Evolutionary conservation across 805 yeast species (phyloP).

Genomic region (Starmerella apicola): DNA sequence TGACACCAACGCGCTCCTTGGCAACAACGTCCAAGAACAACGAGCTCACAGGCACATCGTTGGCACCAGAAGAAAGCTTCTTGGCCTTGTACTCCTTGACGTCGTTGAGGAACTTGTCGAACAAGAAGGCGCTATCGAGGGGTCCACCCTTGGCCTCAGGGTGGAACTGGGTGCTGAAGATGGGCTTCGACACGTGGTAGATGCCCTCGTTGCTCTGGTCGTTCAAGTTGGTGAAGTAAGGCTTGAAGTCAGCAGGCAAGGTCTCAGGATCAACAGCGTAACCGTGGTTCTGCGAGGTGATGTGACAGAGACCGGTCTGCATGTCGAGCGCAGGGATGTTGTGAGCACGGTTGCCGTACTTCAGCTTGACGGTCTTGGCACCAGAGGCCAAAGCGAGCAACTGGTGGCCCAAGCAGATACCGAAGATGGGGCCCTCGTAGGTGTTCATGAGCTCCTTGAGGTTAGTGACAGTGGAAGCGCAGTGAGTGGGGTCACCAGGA

Average conservation of each 20-base stretch:
- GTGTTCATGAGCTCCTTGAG: constrained; percentile 58
- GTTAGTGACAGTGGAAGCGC: constrained; percentile 63
- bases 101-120: constrained; percentile 74
- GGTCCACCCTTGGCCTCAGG: constrained; percentile 99
- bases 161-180: constrained; percentile 94
- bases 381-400: constrained; percentile 90
- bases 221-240: constrained; percentile 83
- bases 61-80: constrained; percentile 34
- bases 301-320: constrained; percentile 85
- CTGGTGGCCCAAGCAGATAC: constrained; percentile 97
- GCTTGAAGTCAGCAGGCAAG: constrained; percentile 63
- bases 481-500: constrained; percentile 95
- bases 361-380: constrained; percentile 81
- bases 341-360: constrained; percentile 98
- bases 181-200: constrained; percentile 77
- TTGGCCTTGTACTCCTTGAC: constrained; percentile 45
- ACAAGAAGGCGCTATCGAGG: constrained; percentile 76
- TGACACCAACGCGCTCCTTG: constrained; percentile 33
- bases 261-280: constrained; percentile 85
- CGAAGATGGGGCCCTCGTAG: constrained; percentile 69
- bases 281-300: constrained; percentile 98
- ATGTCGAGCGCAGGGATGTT: constrained; percentile 92
- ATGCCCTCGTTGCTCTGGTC: constrained; percentile 97
- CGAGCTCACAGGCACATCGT: constrained; percentile 31
- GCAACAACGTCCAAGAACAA: constrained; percentile 31